phyloP scores from a whole-genome alignment of 495 filamentous ascomycete species.

The Lichenothelia convexa region DNA sequence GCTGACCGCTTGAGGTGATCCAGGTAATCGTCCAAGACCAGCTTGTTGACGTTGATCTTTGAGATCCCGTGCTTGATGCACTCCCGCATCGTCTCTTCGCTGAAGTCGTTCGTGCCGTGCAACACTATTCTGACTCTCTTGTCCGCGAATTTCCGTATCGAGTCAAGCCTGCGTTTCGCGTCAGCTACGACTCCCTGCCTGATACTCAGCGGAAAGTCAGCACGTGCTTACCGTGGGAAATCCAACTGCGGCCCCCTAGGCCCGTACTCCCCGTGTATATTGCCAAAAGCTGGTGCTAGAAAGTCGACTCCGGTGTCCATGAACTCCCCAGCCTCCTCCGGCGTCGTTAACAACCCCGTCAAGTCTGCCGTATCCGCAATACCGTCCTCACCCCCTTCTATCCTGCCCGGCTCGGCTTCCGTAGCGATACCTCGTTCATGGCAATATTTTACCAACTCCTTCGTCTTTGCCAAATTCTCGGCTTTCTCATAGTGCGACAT shows the following conservation, averaged over 20 bases:
- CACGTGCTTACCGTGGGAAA: slow-evolving; percentile 4
- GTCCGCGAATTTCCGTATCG: slow-evolving; percentile 43
- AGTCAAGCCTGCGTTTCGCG: slow-evolving; percentile 32
- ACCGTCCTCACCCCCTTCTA: slow-evolving; percentile 17
- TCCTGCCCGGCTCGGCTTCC: slow-evolving; percentile 15
- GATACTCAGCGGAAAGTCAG: too few relatives aligned
- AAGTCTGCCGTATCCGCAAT: slow-evolving; percentile 14
- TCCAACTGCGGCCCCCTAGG: slow-evolving; percentile 9
- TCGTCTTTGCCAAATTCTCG: slow-evolving; percentile 14
- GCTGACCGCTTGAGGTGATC: slow-evolving; percentile 7
- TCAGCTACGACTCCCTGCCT: too few relatives aligned
- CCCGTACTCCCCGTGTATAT: slow-evolving; percentile 16
- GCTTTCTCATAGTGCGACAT: slow-evolving; percentile 17
- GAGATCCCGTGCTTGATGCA: slow-evolving; percentile 12
- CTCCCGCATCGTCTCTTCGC: slow-evolving; percentile 9
- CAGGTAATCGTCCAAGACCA: slow-evolving; percentile 12
- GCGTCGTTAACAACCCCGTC: slow-evolving; percentile 13
- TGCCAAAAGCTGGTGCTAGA: slow-evolving; percentile 14
- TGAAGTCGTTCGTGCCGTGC: slow-evolving; percentile 27
- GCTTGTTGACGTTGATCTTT: slow-evolving; percentile 16
- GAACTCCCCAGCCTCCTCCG: slow-evolving; percentile 13
- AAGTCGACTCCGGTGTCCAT: slow-evolving; percentile 13
- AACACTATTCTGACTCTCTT: slow-evolving; percentile 48
- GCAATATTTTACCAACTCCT: slow-evolving; percentile 10
- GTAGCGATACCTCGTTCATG: slow-evolving; percentile 14